Percentiles rank a stretch among this genome's conserved stretches.
phyloP scores from a whole-genome alignment of 2,329 filamentous ascomycete species.

The Exophiala sp. region DNA sequence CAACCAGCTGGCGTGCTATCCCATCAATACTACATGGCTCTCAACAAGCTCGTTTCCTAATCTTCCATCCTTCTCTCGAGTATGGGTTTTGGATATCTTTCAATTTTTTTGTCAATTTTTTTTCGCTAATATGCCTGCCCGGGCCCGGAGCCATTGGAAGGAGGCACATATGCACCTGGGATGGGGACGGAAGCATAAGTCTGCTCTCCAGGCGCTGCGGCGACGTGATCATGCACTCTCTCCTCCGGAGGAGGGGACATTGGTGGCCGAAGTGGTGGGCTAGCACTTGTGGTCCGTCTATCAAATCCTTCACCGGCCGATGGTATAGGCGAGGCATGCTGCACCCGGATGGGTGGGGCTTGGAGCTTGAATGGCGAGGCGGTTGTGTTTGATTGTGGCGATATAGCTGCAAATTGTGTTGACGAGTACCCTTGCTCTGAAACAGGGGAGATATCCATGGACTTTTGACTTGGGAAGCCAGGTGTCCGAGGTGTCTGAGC shows the following conservation, averaged over 20 bases:
- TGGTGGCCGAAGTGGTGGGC: constrained; percentile 31
- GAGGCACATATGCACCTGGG: constrained; percentile 68
- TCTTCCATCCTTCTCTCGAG: neutral
- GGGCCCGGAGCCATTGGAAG: constrained; percentile 4
- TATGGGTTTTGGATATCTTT: neutral
- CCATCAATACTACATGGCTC: neutral
- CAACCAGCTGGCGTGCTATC: neutral
- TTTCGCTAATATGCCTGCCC: constrained; percentile 18
- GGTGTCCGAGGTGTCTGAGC: constrained; percentile 58
- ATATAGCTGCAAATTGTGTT: constrained; percentile 45
- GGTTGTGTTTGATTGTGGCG: constrained; percentile 54
- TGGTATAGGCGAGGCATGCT: constrained; percentile 66
- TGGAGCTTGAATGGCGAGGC: constrained; percentile 73
- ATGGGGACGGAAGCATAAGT: constrained; percentile 83
- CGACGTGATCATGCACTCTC: constrained; percentile 58
- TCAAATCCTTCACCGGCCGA: constrained; percentile 58
- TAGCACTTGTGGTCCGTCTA: constrained; percentile 39
- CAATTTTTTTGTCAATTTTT: neutral
- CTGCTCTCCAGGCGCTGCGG: constrained; percentile 70
- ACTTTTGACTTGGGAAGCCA: constrained; percentile 31
- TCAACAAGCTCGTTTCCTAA: neutral
- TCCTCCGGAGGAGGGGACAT: constrained; percentile 36
- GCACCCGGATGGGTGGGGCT: constrained; percentile 72
- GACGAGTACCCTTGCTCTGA: constrained; percentile 49
- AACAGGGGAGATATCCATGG: constrained; percentile 9